Evolutionary conservation across 2,329 filamentous ascomycete species (phyloP).

Genomic region (Chrysoporthe austroafricana): DNA sequence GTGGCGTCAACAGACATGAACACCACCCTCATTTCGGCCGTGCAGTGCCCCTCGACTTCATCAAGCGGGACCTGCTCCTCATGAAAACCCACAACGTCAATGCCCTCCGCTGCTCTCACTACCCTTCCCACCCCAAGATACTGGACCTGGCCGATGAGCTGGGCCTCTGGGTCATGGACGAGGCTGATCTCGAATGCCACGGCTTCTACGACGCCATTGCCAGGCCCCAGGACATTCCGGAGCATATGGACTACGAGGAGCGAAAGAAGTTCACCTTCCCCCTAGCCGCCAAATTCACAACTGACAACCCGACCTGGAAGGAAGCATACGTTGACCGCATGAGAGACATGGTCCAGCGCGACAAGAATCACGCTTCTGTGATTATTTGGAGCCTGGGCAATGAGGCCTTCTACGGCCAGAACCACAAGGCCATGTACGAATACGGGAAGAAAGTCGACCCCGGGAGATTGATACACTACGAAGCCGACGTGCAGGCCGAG

Average conservation of each 20-base stretch:
- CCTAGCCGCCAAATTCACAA: constrained; percentile 60
- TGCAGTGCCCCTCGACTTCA: constrained; percentile 64
- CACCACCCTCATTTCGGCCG: constrained; percentile 68
- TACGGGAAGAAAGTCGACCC: constrained; percentile 62
- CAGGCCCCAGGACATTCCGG: constrained; percentile 55
- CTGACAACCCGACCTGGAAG: constrained; percentile 64
- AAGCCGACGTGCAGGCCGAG: constrained; percentile 63
- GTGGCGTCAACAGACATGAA: constrained; percentile 71
- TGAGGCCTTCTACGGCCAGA: constrained; percentile 72
- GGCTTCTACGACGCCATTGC: constrained; percentile 56
- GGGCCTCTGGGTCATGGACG: constrained; percentile 64
- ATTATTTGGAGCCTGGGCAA: constrained; percentile 77
- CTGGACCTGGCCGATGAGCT: constrained; percentile 67
- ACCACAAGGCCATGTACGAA: constrained; percentile 70
- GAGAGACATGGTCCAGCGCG: constrained; percentile 65
- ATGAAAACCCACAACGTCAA: constrained; percentile 78
- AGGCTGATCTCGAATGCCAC: constrained; percentile 57
- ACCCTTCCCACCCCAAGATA: constrained; percentile 64
- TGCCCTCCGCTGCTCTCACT: constrained; percentile 69
- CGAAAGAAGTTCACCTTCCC: constrained; percentile 60
- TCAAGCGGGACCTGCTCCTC: constrained; percentile 63
- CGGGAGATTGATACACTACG: constrained; percentile 66
- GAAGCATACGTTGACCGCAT: constrained; percentile 71
- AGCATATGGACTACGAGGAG: constrained; percentile 62
- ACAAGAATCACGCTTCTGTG: constrained; percentile 72